Base-by-base conservation (phyloP, 202 grass and related monocot species). In the Panicum virgatum region DNA sequence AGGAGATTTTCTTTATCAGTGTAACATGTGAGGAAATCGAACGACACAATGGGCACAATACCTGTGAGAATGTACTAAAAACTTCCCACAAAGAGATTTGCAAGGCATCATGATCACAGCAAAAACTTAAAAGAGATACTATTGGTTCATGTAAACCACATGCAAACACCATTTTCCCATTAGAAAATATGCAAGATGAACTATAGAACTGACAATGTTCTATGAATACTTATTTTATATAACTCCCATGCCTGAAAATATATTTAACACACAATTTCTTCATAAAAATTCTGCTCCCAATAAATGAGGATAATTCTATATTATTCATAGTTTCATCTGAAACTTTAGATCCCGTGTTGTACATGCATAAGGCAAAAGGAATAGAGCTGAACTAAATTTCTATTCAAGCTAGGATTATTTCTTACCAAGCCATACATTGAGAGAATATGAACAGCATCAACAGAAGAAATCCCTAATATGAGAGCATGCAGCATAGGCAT, bases 351-450 rank as follows among this genome's bases (percentile, higher is more conserved):
- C 22, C 22, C 3, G 37, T 45, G 22, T 15, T 39, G 22, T 60
- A 14, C 16, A 77, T n/a, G 48, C 15, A 3, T 53, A 69, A 57
- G 48, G 18, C 62, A 57, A 53, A 57, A 54, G 7, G 53, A 80
- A 44, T 43, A 80, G 34, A 69, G 23, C n/a, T 52, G 48, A 57
- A 69, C 47, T 19, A 43, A 36, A 45, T 11, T 27, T 43, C 20
- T 9, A 14, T 27, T 60, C 51, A 85, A 69, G 39, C 14, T 40
- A 77, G 44, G 39, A 73, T 38, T 62, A 12, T 67, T 87, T 81
- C 89, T 97, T 88, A 92, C 94, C 91, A 92, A 64, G 32, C 94
- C 94, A 80, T 84, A 91, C 69, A 97, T 80, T 66, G 88, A 97
- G 78, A 97, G 90, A 66, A 97, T 93, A 87, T 97, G 94, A 87